Percentiles rank a stretch among this genome's conserved stretches.
These are phyloP conservation scores for Ophiostoma montium DNA, from an alignment of 2,329 filamentous ascomycete genomes.

Conservation along the genomic window DNA sequence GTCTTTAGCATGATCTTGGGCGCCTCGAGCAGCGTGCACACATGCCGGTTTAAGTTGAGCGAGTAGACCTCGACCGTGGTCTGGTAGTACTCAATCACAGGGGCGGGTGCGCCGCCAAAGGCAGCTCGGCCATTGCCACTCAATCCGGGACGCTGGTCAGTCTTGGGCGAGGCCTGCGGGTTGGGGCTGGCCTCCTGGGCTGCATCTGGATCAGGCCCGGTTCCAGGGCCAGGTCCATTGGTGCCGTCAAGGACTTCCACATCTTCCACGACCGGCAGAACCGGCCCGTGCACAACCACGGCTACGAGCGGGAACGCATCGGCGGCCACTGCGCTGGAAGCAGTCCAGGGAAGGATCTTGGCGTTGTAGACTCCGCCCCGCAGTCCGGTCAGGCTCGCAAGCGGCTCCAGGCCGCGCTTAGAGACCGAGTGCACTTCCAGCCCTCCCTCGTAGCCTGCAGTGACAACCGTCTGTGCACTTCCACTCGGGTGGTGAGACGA, in stretches of 20 bases:
- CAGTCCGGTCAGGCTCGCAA: slow-evolving; percentile 61
- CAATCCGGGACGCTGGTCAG: slow-evolving; percentile 13
- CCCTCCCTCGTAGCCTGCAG: slow-evolving; percentile 69
- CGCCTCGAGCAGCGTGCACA: slow-evolving; percentile 62
- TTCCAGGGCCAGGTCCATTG: not conserved
- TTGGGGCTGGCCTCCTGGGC: not conserved
- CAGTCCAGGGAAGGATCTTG: slow-evolving; percentile 63
- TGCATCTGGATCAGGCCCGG: not conserved
- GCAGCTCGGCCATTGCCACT: not conserved
- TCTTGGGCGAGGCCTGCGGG: not conserved
- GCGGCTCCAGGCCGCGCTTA: slow-evolving; percentile 54
- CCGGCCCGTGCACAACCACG: slow-evolving; percentile 66
- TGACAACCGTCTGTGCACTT: slow-evolving; percentile 46
- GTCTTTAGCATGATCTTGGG: slow-evolving; percentile 46
- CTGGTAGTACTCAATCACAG: slow-evolving; percentile 51
- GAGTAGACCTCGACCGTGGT: slow-evolving; percentile 86
- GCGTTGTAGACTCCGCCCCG: slow-evolving; percentile 68
- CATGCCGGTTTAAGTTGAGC: slow-evolving; percentile 54
- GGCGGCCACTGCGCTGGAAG: slow-evolving; percentile 33
- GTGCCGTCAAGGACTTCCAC: slow-evolving; percentile 13
- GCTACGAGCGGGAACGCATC: slow-evolving; percentile 59
- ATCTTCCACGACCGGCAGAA: slow-evolving; percentile 29
- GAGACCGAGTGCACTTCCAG: slow-evolving; percentile 62
- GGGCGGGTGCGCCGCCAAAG: slow-evolving; percentile 8
- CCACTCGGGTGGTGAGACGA: slow-evolving; percentile 20